A percentile compares a stretch with the other conserved stretches of the same genome.
phyloP scores from a whole-genome alignment of 768 basidiomycete species.

The Trametes coccinea region DNA sequence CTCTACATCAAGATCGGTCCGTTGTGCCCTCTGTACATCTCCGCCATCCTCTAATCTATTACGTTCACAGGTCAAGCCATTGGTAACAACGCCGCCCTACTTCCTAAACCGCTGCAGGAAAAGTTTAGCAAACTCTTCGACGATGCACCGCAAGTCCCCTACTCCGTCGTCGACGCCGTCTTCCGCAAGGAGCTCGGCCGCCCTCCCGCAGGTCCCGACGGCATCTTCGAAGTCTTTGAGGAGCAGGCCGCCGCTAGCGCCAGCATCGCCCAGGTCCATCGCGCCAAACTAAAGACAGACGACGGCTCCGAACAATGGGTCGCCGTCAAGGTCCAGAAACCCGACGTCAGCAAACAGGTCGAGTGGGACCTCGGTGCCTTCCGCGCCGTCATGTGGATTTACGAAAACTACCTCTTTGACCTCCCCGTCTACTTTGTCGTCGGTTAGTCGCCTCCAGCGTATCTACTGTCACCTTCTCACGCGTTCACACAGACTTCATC shows the following conservation, averaged over 20 bases:
- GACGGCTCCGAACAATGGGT: conserved; percentile 58
- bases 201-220: conserved; percentile 63
- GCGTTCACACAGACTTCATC: conserved; percentile 56
- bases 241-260: conserved; percentile 80
- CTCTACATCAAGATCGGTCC: conserved; percentile 82
- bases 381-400: conserved; percentile 75
- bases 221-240: conserved; percentile 80
- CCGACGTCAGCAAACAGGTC: conserved; percentile 82
- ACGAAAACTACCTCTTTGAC: conserved; percentile 80
- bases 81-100: conserved; percentile 81
- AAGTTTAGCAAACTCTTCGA: conserved; percentile 86
- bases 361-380: conserved; percentile 80
- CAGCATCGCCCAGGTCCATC: conserved; percentile 91
- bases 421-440: conserved; percentile 81
- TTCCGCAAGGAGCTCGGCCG: conserved; percentile 69
- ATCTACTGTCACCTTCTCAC: not conserved
- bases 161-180: conserved; percentile 63
- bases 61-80: conserved; percentile 62
- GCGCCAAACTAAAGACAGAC: conserved; percentile 53
- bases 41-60: not conserved
- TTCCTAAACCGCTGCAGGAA: conserved; percentile 81
- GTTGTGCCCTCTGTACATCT: conserved; percentile 19
- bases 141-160: conserved; percentile 83
- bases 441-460: conserved; percentile 39
- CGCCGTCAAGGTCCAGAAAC: conserved; percentile 93